Evolutionary conservation across 441 rosid genomes (phyloP).

Genomic region (Bruguiera hainesii): DNA sequence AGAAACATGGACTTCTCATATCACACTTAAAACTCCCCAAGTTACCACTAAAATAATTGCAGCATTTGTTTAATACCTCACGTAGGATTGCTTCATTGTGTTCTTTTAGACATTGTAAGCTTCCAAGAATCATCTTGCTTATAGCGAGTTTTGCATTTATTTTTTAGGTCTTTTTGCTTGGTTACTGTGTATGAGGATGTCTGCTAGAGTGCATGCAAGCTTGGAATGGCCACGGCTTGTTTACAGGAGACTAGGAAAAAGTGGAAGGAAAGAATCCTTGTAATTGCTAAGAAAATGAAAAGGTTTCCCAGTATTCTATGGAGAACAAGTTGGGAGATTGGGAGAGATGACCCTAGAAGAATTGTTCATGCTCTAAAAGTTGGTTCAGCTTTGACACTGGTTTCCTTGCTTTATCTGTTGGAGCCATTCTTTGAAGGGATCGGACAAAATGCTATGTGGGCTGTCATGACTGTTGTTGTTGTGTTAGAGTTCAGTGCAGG

Average conservation of each 20-base stretch:
- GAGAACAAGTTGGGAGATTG: constrained; percentile 42
- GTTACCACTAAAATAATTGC: constrained; percentile 5
- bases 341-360: constrained; percentile 78
- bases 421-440: constrained; percentile 66
- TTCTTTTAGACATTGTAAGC: not conserved
- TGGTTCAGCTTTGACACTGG: constrained; percentile 58
- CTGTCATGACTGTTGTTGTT: constrained; percentile 94
- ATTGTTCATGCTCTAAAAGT: constrained; percentile 75
- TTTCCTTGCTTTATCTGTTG: constrained; percentile 56
- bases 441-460: constrained; percentile 74
- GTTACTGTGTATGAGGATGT: constrained; percentile 12
- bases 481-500: constrained; percentile 89
- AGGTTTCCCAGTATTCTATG: constrained; percentile 30
- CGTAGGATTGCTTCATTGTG: not conserved
- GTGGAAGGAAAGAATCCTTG: constrained; percentile 25
- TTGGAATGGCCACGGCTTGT: constrained; percentile 15
- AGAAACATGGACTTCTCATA: constrained; percentile 20
- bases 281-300: constrained; percentile 33
- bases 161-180: too few relatives aligned
- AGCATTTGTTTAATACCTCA: not conserved
- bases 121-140: not conserved
- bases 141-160: not conserved
- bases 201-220: constrained; percentile 37
- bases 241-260: constrained; percentile 7
- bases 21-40: constrained; percentile 15